A percentile compares a stretch with the other conserved stretches of the same genome.
phyloP scores from a whole-genome alignment of 805 yeast genomes.

The Candida morakotiae region DNA sequence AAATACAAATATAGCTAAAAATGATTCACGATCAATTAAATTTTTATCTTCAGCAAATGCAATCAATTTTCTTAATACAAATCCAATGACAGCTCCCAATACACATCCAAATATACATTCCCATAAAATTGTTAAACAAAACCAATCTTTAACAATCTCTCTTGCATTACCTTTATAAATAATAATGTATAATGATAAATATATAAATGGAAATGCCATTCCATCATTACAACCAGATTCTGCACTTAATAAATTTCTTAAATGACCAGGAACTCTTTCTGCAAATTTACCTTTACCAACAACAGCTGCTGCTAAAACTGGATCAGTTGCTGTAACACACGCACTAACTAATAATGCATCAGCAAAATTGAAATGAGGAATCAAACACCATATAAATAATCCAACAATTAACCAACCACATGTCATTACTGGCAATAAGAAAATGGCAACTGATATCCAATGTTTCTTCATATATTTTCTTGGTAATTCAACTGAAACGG shows the following conservation, averaged over 20 bases:
- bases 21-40: conserved; percentile 84
- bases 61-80: conserved; percentile 62
- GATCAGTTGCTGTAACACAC: conserved; percentile 93
- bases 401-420: conserved; percentile 85
- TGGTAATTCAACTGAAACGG: conserved; percentile 92
- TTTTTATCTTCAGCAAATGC: conserved; percentile 66
- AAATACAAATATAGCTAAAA: conserved; percentile 78
- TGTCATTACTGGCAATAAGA: conserved; percentile 85
- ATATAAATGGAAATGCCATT: conserved; percentile 90
- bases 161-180: conserved; percentile 61
- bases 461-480: conserved; percentile 83
- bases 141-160: conserved; percentile 76
- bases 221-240: conserved; percentile 94
- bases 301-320: conserved; percentile 91
- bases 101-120: conserved; percentile 79
- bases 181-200: conserved; percentile 64
- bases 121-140: conserved; percentile 68
- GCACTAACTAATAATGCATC: conserved; percentile 75
- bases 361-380: conserved; percentile 68
- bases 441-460: conserved; percentile 69
- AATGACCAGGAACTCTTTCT: conserved; percentile 86
- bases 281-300: conserved; percentile 94
- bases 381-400: conserved; percentile 69
- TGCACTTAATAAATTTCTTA: conserved; percentile 76
- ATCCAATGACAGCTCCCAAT: conserved; percentile 73